Conservation (phyloP, 2,329 filamentous ascomycete species). For the Xylariaceae sp. region DNA sequence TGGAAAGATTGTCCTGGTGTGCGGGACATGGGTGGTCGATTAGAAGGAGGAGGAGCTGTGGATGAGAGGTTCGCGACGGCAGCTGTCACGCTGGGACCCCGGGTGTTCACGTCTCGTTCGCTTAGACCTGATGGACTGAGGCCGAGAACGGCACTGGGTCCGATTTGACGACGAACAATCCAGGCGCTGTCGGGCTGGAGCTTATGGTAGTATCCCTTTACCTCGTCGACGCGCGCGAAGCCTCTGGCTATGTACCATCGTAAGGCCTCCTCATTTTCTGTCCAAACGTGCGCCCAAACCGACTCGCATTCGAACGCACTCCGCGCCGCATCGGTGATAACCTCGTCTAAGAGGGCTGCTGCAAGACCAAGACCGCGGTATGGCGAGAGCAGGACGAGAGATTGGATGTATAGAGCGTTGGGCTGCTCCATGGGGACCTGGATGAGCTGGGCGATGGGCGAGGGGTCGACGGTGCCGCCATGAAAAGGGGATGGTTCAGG, state of each 20-base stretch:
- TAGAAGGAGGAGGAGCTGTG: constrained; percentile 2
- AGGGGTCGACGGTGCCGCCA: constrained; percentile 2
- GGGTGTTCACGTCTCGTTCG: background rate
- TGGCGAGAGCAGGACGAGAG: constrained; percentile 57
- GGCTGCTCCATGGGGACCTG: constrained; percentile 27
- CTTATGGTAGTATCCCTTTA: constrained; percentile 57
- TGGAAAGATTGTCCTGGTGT: constrained; percentile 46
- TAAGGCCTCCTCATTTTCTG: constrained; percentile 57
- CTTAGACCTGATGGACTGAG: constrained; percentile 13
- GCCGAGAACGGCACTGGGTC: constrained; percentile 21
- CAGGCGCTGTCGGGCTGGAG: constrained; percentile 57
- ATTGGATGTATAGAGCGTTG: constrained; percentile 58
- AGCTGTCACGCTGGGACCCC: constrained; percentile 23
- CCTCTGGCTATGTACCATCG: constrained; percentile 57
- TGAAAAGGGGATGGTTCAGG: constrained; percentile 46
- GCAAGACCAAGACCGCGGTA: constrained; percentile 57
- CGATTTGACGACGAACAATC: constrained; percentile 48
- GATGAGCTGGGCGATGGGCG: background rate
- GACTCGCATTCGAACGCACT: constrained; percentile 36
- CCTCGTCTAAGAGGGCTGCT: constrained; percentile 50
- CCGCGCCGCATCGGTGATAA: constrained; percentile 40
- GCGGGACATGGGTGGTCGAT: constrained; percentile 4
- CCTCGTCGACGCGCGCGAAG: constrained; percentile 45
- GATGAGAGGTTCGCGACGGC: constrained; percentile 27
- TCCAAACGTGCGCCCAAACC: constrained; percentile 64